Base-by-base conservation (phyloP, 768 basidiomycete species). In the Hericium coralloides region DNA sequence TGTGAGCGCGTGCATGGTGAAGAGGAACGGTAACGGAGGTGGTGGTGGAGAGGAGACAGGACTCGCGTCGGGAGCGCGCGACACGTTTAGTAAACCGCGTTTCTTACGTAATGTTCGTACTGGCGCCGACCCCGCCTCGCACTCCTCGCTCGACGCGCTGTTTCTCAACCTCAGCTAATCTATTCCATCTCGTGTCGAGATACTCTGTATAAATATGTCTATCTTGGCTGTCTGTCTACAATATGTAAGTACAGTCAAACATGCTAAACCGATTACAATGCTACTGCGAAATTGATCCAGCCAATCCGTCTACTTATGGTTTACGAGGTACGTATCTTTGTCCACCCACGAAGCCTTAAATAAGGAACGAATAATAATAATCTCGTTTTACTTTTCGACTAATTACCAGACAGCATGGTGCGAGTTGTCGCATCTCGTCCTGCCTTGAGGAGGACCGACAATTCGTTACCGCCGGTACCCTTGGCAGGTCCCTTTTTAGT, bases 401-500 rank as follows among this genome's bases (percentile, higher is more conserved):
- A 74, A 55, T 70, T 72, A 39, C 69, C 66, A 63, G 72, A 78
- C 57, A 89, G 62, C 59, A 82, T 68, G 10, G 88, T 74, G 10
- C 89, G 79, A 55, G 72, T 66, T 6, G 95, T 98, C 31, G 93
- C 89, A 63, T 97, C 95, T 57, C 95, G 80, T 12, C 90, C 91
- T 18, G 88, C 84, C 71, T 97, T 98, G 58, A 99, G 76, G 49
- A 97, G 81, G 12, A 80, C 70, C 12, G 91, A 82, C 20, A 98
- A 73, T 39, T 86, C 83, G 59, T 87, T 97, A 2, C 95, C 95
- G 31, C 95, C 95, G 0, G 95, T 98, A 2, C 95, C 95, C 41
- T 83, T 80, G 15, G 82, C 79, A 20, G 79, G 83, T 0, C 80
- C 80, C 51, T 76, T 56, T 10, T 52, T 38, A 37, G 45, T 56